Conservation (phyloP, 139 green algal genomes). For the Gonium pectorale region DNA sequence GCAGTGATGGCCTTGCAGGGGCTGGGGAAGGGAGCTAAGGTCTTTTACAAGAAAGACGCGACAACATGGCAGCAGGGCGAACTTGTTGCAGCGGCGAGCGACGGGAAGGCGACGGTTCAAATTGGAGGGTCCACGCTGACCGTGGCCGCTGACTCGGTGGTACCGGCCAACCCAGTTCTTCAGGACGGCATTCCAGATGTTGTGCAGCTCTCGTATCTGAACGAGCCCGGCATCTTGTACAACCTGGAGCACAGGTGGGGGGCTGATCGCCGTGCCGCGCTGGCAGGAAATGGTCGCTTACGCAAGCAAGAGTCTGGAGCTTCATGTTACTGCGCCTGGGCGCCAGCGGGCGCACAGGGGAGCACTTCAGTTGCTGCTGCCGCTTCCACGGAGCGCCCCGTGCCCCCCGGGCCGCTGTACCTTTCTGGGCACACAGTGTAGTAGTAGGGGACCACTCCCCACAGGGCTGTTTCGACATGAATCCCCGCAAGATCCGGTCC, state of each 20-base stretch:
- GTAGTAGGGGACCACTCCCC: no score
- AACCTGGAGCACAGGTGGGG: constrained; percentile 68
- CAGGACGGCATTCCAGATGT: constrained; percentile 80
- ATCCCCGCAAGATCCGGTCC: no score
- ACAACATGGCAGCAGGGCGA: constrained; percentile 51
- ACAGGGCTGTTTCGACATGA: no score
- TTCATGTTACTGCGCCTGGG: no score
- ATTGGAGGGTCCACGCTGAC: neutral
- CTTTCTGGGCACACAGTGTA: no score
- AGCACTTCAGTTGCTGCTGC: no score
- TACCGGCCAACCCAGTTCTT: constrained; percentile 30
- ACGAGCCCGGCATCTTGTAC: constrained; percentile 90
- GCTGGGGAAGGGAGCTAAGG: neutral
- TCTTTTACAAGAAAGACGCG: constrained; percentile 43
- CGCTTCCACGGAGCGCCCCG: no score
- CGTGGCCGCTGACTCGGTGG: constrained; percentile 9
- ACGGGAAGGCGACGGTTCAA: neutral
- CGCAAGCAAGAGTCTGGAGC: no score
- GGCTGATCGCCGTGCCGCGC: no score
- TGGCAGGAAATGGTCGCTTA: no score
- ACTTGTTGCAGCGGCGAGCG: neutral
- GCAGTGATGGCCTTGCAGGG: neutral
- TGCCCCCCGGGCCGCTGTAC: no score
- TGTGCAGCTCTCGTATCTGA: constrained; percentile 88
- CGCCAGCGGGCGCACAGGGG: no score